These are phyloP conservation scores for Poronia punctata DNA, from an alignment of 495 filamentous ascomycete genomes.

Conservation along the genomic window DNA sequence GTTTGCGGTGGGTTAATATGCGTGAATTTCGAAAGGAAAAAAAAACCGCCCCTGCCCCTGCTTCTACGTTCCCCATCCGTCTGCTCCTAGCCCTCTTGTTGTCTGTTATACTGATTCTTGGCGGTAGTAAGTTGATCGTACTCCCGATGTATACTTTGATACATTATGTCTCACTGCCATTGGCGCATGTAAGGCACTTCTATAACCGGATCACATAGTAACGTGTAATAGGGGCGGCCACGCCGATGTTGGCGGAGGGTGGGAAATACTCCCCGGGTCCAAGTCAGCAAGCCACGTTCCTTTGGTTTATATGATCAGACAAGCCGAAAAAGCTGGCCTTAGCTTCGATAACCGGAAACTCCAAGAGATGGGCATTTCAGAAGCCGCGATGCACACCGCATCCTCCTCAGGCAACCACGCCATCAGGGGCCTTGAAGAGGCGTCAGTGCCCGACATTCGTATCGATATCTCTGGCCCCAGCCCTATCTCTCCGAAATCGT, in stretches of 20 bases:
- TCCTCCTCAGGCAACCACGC: background rate
- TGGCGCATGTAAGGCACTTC: too few species aligned
- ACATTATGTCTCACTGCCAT: too few species aligned
- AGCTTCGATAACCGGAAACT: conserved; percentile 64
- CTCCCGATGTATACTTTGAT: too few species aligned
- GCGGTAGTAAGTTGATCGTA: conserved; percentile 5
- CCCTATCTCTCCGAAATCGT: conserved; percentile 5
- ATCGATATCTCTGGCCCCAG: conserved; percentile 25
- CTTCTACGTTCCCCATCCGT: background rate
- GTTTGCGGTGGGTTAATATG: conserved; percentile 52
- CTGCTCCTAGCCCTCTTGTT: background rate
- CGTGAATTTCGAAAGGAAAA: too few species aligned
- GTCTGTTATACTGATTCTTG: conserved; percentile 1
- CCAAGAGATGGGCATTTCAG: conserved; percentile 51
- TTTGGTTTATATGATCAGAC: conserved; percentile 77
- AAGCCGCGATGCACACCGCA: conserved; percentile 29
- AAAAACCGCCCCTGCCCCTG: too few species aligned
- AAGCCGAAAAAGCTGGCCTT: conserved; percentile 68
- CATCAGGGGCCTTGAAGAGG: conserved; percentile 1
- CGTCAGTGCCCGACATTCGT: conserved; percentile 28
- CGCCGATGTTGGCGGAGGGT: conserved; percentile 79
- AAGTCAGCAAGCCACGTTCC: conserved; percentile 65
- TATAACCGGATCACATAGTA: background rate
- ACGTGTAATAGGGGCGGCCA: conserved; percentile 50
- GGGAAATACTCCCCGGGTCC: conserved; percentile 54